Conservation (phyloP, 805 yeast species). For the Saccharomycopsis microspora region DNA sequence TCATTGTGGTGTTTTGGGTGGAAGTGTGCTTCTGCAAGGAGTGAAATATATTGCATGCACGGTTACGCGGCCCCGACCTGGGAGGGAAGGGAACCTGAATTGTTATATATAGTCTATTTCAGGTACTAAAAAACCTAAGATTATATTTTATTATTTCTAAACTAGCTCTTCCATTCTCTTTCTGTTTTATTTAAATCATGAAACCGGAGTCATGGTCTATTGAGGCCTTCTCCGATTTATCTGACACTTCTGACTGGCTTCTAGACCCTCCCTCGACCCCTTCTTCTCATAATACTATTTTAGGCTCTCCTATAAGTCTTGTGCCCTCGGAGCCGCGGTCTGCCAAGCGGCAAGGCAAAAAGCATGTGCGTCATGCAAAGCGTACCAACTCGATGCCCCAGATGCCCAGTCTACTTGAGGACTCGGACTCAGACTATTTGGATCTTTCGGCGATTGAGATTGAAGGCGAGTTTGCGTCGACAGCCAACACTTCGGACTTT, state of each 20-base stretch:
- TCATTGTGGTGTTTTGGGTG: background rate
- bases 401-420: background rate
- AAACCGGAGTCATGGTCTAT: too few relatives aligned
- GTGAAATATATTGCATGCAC: background rate
- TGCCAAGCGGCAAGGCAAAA: too few relatives aligned
- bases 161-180: too few relatives aligned
- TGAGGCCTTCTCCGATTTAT: too few relatives aligned
- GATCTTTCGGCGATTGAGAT: background rate
- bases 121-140: background rate
- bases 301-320: too few relatives aligned
- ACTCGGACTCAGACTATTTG: background rate
- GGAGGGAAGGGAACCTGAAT: background rate
- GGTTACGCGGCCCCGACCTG: background rate
- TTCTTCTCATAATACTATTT: too few relatives aligned
- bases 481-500: background rate
- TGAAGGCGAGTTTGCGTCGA: background rate
- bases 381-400: background rate
- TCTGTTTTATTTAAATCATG: too few relatives aligned
- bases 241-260: too few relatives aligned
- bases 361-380: too few relatives aligned
- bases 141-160: background rate
- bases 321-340: too few relatives aligned
- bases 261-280: too few relatives aligned
- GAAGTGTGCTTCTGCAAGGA: background rate
- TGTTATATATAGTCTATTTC: background rate